Conservation (phyloP, 805 yeast genomes). For the Tetrapisispora namnaoensis region DNA sequence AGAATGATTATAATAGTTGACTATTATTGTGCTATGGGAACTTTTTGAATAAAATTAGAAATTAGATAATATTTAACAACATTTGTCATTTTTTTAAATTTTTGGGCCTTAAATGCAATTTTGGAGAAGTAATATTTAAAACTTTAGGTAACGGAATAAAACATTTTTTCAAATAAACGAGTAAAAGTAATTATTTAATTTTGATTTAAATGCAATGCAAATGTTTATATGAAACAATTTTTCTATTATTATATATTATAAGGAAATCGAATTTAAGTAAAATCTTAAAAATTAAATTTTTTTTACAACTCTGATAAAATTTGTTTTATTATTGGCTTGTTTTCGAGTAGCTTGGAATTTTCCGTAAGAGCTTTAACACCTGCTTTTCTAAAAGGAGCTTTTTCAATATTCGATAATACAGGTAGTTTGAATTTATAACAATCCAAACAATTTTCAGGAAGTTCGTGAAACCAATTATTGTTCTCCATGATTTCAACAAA, state of each 20-base stretch:
- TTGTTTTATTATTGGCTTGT: conserved; percentile 19
- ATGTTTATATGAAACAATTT: no score
- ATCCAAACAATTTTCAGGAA: conserved; percentile 38
- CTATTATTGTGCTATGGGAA: no score
- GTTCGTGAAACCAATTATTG: conserved; percentile 54
- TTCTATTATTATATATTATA: no score
- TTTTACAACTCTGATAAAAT: conserved; percentile 4
- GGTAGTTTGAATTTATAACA: conserved; percentile 27
- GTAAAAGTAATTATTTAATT: neutral
- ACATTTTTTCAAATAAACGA: no score
- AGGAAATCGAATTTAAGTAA: no score
- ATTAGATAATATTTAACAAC: no score
- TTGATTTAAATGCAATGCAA: no score
- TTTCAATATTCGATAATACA: neutral
- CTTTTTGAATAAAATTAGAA: neutral
- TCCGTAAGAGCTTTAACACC: conserved; percentile 8
- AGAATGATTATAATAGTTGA: neutral
- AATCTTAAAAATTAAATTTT: neutral
- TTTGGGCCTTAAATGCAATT: no score
- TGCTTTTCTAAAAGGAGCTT: neutral
- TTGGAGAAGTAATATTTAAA: no score
- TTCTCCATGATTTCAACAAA: conserved; percentile 50
- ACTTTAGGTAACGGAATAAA: no score
- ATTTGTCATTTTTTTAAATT: no score
- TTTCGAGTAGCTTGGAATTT: conserved; percentile 10